These are phyloP conservation scores for Lentinus brumalis DNA, from an alignment of 768 basidiomycete species.

Conservation along the genomic window DNA sequence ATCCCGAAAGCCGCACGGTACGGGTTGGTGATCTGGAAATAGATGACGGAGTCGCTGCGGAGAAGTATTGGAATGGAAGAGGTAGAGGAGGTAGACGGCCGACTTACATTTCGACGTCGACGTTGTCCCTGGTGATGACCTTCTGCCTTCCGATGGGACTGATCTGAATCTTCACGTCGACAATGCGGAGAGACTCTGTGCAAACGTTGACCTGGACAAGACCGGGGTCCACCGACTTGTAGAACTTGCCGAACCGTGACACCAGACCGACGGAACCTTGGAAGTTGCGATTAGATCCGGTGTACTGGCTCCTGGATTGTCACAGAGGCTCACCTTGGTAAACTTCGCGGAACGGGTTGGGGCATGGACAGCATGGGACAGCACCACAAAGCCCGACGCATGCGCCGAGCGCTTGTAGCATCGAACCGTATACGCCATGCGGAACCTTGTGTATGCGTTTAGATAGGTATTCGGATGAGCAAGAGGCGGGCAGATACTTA, in stretches of 20 bases:
- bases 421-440: conserved; percentile 85
- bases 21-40: conserved; percentile 87
- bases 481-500: conserved; percentile 24
- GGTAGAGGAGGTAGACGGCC: neutral
- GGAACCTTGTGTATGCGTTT: conserved; percentile 49
- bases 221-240: conserved; percentile 93
- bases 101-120: conserved; percentile 87
- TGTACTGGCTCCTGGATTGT: conserved; percentile 5
- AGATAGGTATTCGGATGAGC: conserved; percentile 1
- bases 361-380: conserved; percentile 80
- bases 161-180: conserved; percentile 97
- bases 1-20: conserved; percentile 96
- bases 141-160: conserved; percentile 82
- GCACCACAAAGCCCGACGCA: conserved; percentile 72
- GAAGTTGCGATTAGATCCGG: conserved; percentile 9
- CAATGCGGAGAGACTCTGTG: conserved; percentile 82
- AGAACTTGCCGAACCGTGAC: conserved; percentile 93
- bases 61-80: conserved; percentile 14
- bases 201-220: conserved; percentile 93
- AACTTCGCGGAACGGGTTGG: conserved; percentile 86
- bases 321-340: conserved; percentile 61
- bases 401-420: conserved; percentile 70
- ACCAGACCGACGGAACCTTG: conserved; percentile 88
- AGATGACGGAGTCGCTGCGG: conserved; percentile 85
- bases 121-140: conserved; percentile 96